Evolutionary conservation across 371 early-diverging fungal species (phyloP), one percentile per base, ranked within the genome.

Genomic region (Mortierella polycephala): DNA sequence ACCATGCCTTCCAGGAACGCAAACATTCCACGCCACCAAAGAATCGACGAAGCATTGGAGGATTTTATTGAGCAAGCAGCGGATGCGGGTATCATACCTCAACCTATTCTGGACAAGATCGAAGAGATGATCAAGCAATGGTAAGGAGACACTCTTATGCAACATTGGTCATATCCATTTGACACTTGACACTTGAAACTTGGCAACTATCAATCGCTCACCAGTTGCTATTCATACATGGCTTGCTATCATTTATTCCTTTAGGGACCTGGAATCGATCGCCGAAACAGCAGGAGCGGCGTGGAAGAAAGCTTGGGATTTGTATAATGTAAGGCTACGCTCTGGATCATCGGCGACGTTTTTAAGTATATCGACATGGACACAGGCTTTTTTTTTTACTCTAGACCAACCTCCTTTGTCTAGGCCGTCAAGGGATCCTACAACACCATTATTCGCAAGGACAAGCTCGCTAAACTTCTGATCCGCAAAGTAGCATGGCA

Each of bases 401-500:
- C 12, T 11, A 18, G 16, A 11, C 50, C n/a, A 54, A 40, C 12
- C 7, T 14, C 51, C 45, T 30, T 50, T 59, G 4, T 57, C 63
- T 64, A 46, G 50, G 37, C n/a, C 67, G 8, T 39, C 75, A 58
- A 30, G 30, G 70, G 63, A 70, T 57, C 67, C 21, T 65, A 63
- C 57, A 58, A 60, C 16, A 59, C 67, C 13, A 68, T 74, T 52
- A 60, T 74, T 16, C 67, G 64, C 14, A 62, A 67, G 63, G 75
- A 75, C 67, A 69, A 66, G 55, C 62, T 73, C 16, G 69, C 80
- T 44, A 71, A 76, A 57, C 60, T 72, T 8, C 50, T 72, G 60
- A 79, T 73, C 60, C 69, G 73, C 40, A 73, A 60, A n/a, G 60
- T 79, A 2, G 73, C 80, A 5, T 73, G 64, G 60, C 80, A 79